Base-by-base conservation (phyloP, 352 stramenopile genomes). In the Pythium aristosporum region DNA sequence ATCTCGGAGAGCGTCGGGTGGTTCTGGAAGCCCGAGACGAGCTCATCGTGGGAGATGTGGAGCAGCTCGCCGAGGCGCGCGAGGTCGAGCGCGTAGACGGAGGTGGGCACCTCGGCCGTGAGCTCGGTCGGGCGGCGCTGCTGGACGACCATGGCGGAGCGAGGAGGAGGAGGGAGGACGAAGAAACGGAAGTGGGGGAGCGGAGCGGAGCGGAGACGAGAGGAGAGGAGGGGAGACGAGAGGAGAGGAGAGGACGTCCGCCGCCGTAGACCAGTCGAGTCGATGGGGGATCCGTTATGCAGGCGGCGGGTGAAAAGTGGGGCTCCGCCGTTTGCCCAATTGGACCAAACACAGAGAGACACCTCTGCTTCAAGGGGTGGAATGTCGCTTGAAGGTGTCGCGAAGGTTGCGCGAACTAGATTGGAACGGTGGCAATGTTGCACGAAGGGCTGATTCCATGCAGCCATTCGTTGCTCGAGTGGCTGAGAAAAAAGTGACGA, bases 1-100 rank as follows among this genome's bases (percentile, higher is more conserved):
- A 92, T 92, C 44, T 88, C 81, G 21, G 78, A 84, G 42, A 76
- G 73, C 23, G 69, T 80, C 43, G 77, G 79, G 57, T 87, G 65
- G 12, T 71, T 59, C 61, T 87, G 75, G 67, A 92, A 88, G 42
- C 81, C 78, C 42, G 61, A 63, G 55, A 75, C 64, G 20, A 75
- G 65, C 46, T 75, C 69, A 60, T 67, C 8, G 32, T 72, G 60
- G 23, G 37, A 16, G 60, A 75, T 75, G 23, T 63, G 39, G n/a
- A 75, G 57, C 51, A 75, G 60, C 23, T 69, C 58, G 21, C 60
- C 64, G 18, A 75, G 53, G 0, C 65, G 64, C 47, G 57, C 28
- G 44, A 75, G 60, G 34, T 75, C 59, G 36, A 75, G 30, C 18
- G 69, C 66, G 41, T 75, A 75, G 37, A 75, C 63, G 16, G 69